A percentile compares a stretch with the other conserved stretches of the same genome.
Evolutionary conservation across 306 rosid genomes (phyloP).

Genomic region (Lathyrus oleraceus): DNA sequence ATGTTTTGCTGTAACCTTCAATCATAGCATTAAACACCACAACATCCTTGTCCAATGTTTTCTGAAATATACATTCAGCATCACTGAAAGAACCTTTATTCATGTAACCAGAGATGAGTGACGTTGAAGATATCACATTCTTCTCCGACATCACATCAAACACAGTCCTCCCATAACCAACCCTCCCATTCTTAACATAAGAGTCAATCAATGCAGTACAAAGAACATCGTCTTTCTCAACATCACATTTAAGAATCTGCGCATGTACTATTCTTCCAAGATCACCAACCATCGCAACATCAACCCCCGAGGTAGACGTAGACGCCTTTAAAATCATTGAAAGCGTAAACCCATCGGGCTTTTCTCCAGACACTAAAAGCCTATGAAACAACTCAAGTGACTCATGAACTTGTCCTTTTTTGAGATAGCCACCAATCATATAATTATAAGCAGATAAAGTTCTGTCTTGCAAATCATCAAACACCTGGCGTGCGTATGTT

Average conservation of each 20-base stretch:
- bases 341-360: conserved; percentile 75
- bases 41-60: conserved; percentile 63
- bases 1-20: conserved; percentile 83
- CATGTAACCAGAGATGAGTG: conserved; percentile 91
- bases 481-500: conserved; percentile 72
- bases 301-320: conserved; percentile 48
- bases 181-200: conserved; percentile 64
- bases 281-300: conserved; percentile 37
- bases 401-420: conserved; percentile 56
- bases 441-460: conserved; percentile 82
- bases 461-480: conserved; percentile 59
- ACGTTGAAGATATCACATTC: conserved; percentile 72
- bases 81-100: conserved; percentile 57
- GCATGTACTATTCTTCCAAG: conserved; percentile 71
- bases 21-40: conserved; percentile 93
- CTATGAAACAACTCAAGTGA: conserved; percentile 52
- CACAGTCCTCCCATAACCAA: conserved; percentile 64
- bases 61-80: conserved; percentile 67
- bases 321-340: conserved; percentile 84
- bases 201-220: conserved; percentile 75
- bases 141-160: conserved; percentile 70
- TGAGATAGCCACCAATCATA: conserved; percentile 68
- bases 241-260: conserved; percentile 61
- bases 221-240: conserved; percentile 71
- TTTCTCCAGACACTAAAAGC: conserved; percentile 58